Conservation (phyloP, 305 asterid species). For the Fraxinus floribunda region DNA sequence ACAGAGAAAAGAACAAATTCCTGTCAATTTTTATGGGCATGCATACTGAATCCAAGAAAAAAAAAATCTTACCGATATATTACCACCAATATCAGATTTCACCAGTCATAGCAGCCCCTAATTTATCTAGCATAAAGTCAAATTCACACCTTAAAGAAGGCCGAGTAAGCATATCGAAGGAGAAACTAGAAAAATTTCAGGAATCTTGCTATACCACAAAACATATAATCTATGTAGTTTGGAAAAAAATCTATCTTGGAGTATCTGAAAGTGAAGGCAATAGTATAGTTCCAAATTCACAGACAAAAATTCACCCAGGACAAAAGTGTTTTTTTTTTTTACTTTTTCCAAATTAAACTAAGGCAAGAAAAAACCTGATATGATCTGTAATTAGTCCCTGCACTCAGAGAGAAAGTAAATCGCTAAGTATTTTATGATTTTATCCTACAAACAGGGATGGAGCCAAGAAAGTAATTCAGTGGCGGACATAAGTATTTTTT, state of each 20-base stretch:
- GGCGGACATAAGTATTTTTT: no score
- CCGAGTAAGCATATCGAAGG: background rate
- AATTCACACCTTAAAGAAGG: background rate
- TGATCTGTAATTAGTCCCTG: no score
- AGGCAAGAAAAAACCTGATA: no score
- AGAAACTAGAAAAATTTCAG: background rate
- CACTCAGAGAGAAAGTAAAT: no score
- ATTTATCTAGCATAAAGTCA: conserved; percentile 56
- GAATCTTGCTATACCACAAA: background rate
- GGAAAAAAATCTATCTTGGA: background rate
- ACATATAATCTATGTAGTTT: background rate
- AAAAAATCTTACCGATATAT: conserved; percentile 52
- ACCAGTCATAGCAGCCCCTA: conserved; percentile 84
- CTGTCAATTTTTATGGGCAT: background rate
- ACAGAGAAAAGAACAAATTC: background rate
- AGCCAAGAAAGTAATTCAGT: no score
- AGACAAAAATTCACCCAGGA: no score
- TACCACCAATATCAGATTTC: conserved; percentile 66
- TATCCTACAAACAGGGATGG: no score
- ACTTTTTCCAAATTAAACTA: no score
- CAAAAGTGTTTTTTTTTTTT: no score
- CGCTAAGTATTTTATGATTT: no score
- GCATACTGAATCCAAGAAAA: background rate
- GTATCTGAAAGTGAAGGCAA: background rate
- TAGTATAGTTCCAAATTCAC: background rate